Base-by-base conservation (phyloP, 331 rosid species). In the Erythrophleum ivorense region DNA sequence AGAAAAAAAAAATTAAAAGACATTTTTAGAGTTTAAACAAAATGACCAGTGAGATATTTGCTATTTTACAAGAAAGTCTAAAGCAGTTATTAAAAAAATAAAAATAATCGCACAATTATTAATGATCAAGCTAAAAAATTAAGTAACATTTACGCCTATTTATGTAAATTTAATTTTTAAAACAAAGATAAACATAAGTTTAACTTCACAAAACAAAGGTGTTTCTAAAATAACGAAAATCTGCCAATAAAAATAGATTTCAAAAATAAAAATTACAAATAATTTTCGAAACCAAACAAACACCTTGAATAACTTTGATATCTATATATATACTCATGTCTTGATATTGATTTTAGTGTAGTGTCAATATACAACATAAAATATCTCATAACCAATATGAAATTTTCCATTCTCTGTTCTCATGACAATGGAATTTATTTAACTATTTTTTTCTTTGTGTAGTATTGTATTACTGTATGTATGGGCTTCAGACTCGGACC, bases 341-440 rank as follows among this genome's bases (percentile, higher is more conserved):
- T 14, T 63, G 5, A 36, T 36, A 36, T 36, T 48, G 52, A 9
- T 48, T 48, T 48, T 48, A 9, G 15, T 21, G 13, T 21, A 9
- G 54, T 38, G 24, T 45, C 59, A 80, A 41, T 10, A 59, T 69
- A 69, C 73, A 80, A 49, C 69, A 82, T 16, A 40, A 24, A 57
- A 72, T 21, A 19, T 48, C 5, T 6, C 41, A n/a, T n/a, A 50
- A 33, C n/a, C 57, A 19, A 38, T 33, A 50, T 29, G 45, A 9
- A 41, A 33, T 33, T 24, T 53, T 40, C 49, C 2, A 18, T 7
- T 40, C 48, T 1, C 29, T 66, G 0, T 3, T 16, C 63, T 7
- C 63, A 55, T 18, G 0, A 19, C 0, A 10, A 33, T 33, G 14
- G 4, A 31, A 33, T 31, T 63, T 31, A 33, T 63, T 29, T 11